Conservation (phyloP, 108 stramenopile species). For the Nitzschia sp. region DNA sequence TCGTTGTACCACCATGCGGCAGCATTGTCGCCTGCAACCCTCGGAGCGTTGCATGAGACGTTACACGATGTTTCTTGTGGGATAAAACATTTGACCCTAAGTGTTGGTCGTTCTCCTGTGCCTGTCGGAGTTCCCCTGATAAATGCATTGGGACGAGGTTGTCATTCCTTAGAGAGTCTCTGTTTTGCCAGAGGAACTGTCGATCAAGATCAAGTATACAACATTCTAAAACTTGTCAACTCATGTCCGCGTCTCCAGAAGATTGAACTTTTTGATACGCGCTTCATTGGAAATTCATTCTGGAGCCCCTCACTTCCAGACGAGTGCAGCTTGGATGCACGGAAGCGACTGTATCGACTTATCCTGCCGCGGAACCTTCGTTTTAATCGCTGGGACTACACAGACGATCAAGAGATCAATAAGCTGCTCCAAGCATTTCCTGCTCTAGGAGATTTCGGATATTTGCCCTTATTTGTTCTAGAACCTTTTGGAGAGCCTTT, state of each 20-base stretch:
- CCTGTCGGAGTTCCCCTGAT: not conserved
- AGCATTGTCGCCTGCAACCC: no score
- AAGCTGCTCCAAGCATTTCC: not conserved
- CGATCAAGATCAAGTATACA: not conserved
- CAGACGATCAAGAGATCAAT: not conserved
- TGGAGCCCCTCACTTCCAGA: not conserved
- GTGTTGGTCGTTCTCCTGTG: not conserved
- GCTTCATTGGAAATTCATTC: not conserved
- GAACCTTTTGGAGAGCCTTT: no score
- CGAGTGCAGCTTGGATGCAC: not conserved
- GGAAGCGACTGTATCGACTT: no score
- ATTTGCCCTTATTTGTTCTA: no score
- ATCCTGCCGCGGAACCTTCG: no score
- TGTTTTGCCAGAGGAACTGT: not conserved
- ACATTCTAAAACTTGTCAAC: not conserved
- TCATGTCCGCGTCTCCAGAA: not conserved
- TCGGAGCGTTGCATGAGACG: not conserved
- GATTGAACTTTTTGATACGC: not conserved
- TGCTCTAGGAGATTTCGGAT: not conserved
- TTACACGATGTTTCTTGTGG: not conserved
- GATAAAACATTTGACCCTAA: not conserved
- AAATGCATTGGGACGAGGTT: not conserved
- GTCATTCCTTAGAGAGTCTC: not conserved
- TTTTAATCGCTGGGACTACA: not conserved
- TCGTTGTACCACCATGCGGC: not conserved